phyloP scores from a whole-genome alignment of 2,329 filamentous ascomycete species.

The Epicoccum nigrum region DNA sequence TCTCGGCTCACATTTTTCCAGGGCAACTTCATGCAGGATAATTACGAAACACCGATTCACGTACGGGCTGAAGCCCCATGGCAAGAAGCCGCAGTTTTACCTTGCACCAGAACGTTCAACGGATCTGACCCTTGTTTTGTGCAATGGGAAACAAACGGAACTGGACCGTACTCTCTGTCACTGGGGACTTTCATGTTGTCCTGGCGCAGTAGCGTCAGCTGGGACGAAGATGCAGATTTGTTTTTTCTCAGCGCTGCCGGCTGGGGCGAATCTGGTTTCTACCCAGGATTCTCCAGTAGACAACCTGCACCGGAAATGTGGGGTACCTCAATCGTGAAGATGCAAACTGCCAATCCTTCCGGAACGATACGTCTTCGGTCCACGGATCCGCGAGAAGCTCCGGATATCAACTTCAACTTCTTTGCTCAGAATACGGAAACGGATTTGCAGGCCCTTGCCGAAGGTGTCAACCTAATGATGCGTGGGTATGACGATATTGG shows the following conservation, averaged over 20 bases:
- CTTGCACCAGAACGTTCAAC: conserved; percentile 40
- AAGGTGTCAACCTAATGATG: conserved; percentile 14
- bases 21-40: conserved; percentile 65
- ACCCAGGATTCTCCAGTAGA: conserved; percentile 54
- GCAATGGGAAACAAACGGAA: conserved; percentile 44
- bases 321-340: conserved; percentile 57
- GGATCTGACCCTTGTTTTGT: conserved; percentile 51
- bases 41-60: conserved; percentile 55
- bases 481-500: conserved; percentile 1
- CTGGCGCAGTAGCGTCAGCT: conserved; percentile 52
- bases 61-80: conserved; percentile 43
- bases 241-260: conserved; percentile 15
- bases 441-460: conserved; percentile 15
- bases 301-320: conserved; percentile 28
- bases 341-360: conserved; percentile 63
- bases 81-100: not conserved
- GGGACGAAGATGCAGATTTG: conserved; percentile 14
- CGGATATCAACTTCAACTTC: conserved; percentile 55
- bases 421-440: conserved; percentile 7
- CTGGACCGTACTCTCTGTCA: conserved; percentile 48
- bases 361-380: conserved; percentile 66
- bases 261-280: conserved; percentile 40
- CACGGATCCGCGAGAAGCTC: conserved; percentile 64
- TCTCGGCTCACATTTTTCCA: not conserved
- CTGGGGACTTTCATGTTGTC: conserved; percentile 52